Base-by-base conservation (phyloP, 1,139 yeast species). In the Protomyces lactucae-debilis region DNA sequence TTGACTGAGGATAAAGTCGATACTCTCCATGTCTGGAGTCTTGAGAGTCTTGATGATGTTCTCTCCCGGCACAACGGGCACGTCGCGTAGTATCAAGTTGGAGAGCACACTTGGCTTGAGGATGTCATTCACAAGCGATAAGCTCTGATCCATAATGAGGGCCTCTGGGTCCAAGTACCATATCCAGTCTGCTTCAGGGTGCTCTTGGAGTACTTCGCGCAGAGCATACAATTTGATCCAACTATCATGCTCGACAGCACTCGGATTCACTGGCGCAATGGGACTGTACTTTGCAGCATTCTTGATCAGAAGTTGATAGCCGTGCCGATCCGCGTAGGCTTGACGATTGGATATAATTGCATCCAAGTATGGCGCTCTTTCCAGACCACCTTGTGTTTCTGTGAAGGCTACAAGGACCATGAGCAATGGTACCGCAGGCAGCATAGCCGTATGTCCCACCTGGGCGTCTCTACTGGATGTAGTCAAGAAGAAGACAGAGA, bases 141-240 rank as follows among this genome's bases (percentile, higher is more conserved):
- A 78, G 60, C 82, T 81, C 66, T 82, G 76, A 66, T 88, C 82
- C 88, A 86, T 85, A 65, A 91, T 83, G 64, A 88, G 74, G 0
- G 89, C 83, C 70, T 85, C 68, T 55, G 87, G 83, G 73, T 88
- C 96, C 57, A 91, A 73, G 72, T 85, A 91, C 91, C 96, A 87
- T 71, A 89, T 86, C 80, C 89, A 87, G 72, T 87, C 83, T 6
- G 96, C 86, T 53, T 85, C 77, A 0, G 97, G 97, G 77, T 89
- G 88, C 0, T 95, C 92, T 74, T 83, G 83, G 85, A 89, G 83
- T 8, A 97, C 97, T 14, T 92, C 92, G 69, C 95, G 80, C 73
- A 87, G 73, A 52, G 84, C 75, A 66, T 81, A 79, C 46, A 85
- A 70, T 69, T 85, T 81, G 25, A 83, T 80, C 93, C 95, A 87